A percentile compares a stretch with the other conserved stretches of the same genome.
Evolutionary conservation across 2,329 filamentous ascomycete species (phyloP).

Genomic region (Didymosphaeria variabile): DNA sequence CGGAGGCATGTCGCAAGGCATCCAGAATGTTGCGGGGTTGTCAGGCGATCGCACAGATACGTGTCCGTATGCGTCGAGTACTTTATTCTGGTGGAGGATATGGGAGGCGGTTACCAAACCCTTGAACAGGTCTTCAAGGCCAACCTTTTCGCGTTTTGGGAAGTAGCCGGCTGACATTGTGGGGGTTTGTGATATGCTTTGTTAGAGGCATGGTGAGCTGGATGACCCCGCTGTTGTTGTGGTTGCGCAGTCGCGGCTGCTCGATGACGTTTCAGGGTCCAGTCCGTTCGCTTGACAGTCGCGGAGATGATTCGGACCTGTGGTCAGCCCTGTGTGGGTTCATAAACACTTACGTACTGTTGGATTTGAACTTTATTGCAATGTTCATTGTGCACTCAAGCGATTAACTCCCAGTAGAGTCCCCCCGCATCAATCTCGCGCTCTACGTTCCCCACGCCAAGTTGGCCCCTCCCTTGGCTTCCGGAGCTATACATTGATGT

Average conservation of each 20-base stretch:
- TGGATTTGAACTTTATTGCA: neutral
- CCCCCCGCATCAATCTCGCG: neutral
- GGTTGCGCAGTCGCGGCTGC: neutral
- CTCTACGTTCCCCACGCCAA: neutral
- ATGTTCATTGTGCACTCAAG: neutral
- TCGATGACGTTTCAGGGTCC: conserved; percentile 11
- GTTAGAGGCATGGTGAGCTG: conserved; percentile 2
- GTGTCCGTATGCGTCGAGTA: conserved; percentile 65
- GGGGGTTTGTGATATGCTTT: neutral
- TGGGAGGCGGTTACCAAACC: conserved; percentile 59
- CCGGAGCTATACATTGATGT: neutral
- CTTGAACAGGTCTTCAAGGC: conserved; percentile 48
- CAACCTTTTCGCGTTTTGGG: conserved; percentile 49
- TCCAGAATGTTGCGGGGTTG: conserved; percentile 57
- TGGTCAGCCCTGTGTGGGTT: neutral
- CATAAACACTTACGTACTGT: neutral
- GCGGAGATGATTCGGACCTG: conserved; percentile 1
- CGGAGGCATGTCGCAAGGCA: conserved; percentile 55
- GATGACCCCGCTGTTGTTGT: neutral
- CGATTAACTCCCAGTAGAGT: neutral
- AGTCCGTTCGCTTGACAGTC: neutral
- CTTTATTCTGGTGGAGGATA: conserved; percentile 61
- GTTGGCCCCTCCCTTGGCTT: too few species aligned
- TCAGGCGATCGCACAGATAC: conserved; percentile 62
- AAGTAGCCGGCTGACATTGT: conserved; percentile 49